phyloP scores from a whole-genome alignment of 495 filamentous ascomycete species.

The Recurvomyces mirabilis region DNA sequence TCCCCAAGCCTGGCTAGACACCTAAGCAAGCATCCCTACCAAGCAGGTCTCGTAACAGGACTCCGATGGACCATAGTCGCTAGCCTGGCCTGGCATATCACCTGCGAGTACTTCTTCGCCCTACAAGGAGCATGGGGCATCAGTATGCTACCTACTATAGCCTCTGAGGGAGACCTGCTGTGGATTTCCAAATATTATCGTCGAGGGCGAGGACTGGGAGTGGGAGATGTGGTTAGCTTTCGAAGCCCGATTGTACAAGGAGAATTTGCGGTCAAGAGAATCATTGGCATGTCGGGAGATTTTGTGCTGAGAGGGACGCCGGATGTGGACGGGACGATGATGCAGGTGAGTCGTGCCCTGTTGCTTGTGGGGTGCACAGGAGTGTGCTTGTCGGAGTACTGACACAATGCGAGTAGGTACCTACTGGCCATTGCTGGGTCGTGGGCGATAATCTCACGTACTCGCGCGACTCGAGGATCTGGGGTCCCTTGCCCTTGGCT shows the following conservation, averaged over 20 bases:
- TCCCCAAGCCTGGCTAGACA: too few species aligned
- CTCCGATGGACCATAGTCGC: too few species aligned
- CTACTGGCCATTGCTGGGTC: constrained; percentile 79
- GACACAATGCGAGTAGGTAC: constrained; percentile 45
- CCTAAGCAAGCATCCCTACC: too few species aligned
- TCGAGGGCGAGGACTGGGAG: constrained; percentile 53
- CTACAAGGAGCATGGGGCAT: constrained; percentile 18
- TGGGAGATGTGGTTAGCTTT: constrained; percentile 77
- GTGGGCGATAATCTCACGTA: constrained; percentile 75
- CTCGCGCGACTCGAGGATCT: constrained; percentile 75
- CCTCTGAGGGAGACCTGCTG: constrained; percentile 14
- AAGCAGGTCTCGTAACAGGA: too few species aligned
- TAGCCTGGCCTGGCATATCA: constrained; percentile 21
- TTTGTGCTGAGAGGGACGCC: constrained; percentile 67
- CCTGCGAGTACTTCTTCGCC: constrained; percentile 21
- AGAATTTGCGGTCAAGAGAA: constrained; percentile 55
- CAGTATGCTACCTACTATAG: constrained; percentile 29
- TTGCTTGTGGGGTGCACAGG: too few species aligned
- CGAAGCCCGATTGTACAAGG: constrained; percentile 50
- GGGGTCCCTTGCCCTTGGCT: constrained; percentile 74
- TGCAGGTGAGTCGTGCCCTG: constrained; percentile 64
- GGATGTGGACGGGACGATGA: constrained; percentile 46
- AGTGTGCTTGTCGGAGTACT: too few species aligned
- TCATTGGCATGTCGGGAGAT: constrained; percentile 80
- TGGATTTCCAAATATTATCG: constrained; percentile 49